These are phyloP conservation scores for Capsicum pubescens DNA, from an alignment of 257 asterid species.

Conservation along the genomic window DNA sequence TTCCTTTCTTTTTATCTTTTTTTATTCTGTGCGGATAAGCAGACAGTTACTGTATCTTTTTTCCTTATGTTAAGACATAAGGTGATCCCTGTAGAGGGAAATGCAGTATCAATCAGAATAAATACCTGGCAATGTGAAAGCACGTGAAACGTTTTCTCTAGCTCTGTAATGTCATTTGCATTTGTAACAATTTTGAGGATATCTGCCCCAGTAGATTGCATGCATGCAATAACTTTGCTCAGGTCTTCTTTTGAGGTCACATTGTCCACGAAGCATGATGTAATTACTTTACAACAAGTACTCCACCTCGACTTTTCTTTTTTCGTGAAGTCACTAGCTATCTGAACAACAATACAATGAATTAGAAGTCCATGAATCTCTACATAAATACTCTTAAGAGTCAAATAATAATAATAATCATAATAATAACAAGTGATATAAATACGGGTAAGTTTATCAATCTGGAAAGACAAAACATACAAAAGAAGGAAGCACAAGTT, in stretches of 20 bases:
- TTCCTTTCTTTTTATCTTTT: background rate
- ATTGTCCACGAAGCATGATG: conserved; percentile 52
- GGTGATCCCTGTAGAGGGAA: too few species aligned
- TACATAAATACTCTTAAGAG: background rate
- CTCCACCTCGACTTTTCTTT: conserved; percentile 41
- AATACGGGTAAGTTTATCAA: background rate
- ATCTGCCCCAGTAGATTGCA: conserved; percentile 62
- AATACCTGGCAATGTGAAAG: conserved; percentile 59
- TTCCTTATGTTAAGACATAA: background rate
- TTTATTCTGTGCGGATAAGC: background rate
- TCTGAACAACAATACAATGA: conserved; percentile 39
- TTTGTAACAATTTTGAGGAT: conserved; percentile 54
- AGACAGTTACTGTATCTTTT: background rate
- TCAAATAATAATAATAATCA: too few species aligned
- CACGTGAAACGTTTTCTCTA: conserved; percentile 47
- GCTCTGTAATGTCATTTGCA: conserved; percentile 56
- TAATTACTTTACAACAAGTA: conserved; percentile 50
- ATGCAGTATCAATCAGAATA: background rate
- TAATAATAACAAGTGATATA: background rate
- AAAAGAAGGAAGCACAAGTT: background rate
- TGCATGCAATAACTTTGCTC: conserved; percentile 43
- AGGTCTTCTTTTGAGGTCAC: conserved; percentile 45
- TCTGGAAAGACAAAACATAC: conserved; percentile 1
- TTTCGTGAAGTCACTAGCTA: conserved; percentile 46
- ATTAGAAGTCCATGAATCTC: background rate